These are phyloP conservation scores for Choanephora cucurbitarum DNA, from an alignment of 371 early-diverging fungal genomes.

Conservation along the genomic window DNA sequence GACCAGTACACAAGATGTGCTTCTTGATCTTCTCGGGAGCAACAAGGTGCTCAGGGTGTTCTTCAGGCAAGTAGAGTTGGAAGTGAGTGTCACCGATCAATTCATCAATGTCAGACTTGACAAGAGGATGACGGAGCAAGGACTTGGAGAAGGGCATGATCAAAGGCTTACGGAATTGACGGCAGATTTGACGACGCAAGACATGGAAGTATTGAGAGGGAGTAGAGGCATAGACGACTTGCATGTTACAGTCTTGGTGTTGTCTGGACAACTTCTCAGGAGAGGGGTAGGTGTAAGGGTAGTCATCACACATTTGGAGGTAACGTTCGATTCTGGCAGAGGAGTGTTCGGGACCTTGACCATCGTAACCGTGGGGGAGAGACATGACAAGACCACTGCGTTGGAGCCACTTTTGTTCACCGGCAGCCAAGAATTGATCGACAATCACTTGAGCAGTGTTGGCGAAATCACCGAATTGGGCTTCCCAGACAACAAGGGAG, in stretches of 20 bases:
- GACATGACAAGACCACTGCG: slow-evolving; percentile 90
- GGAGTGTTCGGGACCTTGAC: slow-evolving; percentile 97
- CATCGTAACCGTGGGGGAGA: slow-evolving; percentile 97
- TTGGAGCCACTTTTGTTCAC: slow-evolving; percentile 97
- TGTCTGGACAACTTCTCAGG: slow-evolving; percentile 82
- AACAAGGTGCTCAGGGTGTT: slow-evolving; percentile 74
- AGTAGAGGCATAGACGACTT: slow-evolving; percentile 93
- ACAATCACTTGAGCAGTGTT: slow-evolving; percentile 97
- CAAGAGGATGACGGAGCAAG: slow-evolving; percentile 92
- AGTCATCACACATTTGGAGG: slow-evolving; percentile 92
- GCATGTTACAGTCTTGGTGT: slow-evolving; percentile 97
- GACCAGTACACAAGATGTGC: slow-evolving; percentile 93
- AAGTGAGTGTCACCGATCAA: slow-evolving; percentile 84
- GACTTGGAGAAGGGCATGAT: slow-evolving; percentile 90
- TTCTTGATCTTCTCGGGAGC: slow-evolving; percentile 81
- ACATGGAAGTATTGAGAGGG: slow-evolving; percentile 97
- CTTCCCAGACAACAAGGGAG: slow-evolving; percentile 95
- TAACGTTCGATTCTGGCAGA: slow-evolving; percentile 94
- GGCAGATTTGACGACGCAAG: slow-evolving; percentile 92
- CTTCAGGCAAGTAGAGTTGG: slow-evolving; percentile 91
- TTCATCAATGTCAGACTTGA: slow-evolving; percentile 80
- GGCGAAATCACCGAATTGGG: slow-evolving; percentile 98
- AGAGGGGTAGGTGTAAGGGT: slow-evolving; percentile 84
- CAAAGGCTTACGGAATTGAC: slow-evolving; percentile 95
- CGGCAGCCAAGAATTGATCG: slow-evolving; percentile 94